Conservation (phyloP, 1,139 yeast species). For the Pichia sp. region DNA sequence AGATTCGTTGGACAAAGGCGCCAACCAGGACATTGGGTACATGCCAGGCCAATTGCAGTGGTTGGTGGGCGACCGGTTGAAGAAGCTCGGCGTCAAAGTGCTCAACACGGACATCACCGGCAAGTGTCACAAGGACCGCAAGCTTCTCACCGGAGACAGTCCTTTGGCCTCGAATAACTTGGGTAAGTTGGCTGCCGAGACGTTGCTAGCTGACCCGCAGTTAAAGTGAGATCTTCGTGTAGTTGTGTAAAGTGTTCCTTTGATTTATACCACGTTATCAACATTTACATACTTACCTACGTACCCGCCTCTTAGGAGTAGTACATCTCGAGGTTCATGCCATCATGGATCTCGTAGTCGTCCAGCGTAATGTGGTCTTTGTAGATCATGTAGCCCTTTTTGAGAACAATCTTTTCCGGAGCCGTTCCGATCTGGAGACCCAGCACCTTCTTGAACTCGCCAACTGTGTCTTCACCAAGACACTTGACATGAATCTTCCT, state of each 20-base stretch:
- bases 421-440: slow-evolving; percentile 80
- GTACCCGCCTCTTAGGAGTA: slow-evolving; percentile 39
- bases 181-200: slow-evolving; percentile 16
- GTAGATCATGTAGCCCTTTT: slow-evolving; percentile 74
- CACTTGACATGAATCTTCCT: slow-evolving; percentile 85
- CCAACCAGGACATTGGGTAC: slow-evolving; percentile 16
- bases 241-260: background rate
- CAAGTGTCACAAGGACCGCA: slow-evolving; percentile 12
- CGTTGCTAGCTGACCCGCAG: slow-evolving; percentile 12
- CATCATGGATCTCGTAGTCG: slow-evolving; percentile 91
- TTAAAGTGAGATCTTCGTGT: background rate
- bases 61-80: slow-evolving; percentile 14
- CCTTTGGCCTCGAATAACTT: slow-evolving; percentile 17
- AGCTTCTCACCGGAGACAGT: slow-evolving; percentile 15
- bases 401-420: slow-evolving; percentile 61
- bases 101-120: slow-evolving; percentile 15
- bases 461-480: slow-evolving; percentile 79
- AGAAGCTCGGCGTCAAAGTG: slow-evolving; percentile 10
- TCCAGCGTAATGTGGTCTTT: slow-evolving; percentile 88
- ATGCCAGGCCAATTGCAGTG: slow-evolving; percentile 18
- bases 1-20: slow-evolving; percentile 16
- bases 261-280: background rate
- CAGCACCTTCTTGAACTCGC: slow-evolving; percentile 82
- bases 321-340: slow-evolving; percentile 80
- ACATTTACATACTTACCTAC: background rate